Conservation (phyloP, 208 protist genomes). For the Polymyxa betae region DNA sequence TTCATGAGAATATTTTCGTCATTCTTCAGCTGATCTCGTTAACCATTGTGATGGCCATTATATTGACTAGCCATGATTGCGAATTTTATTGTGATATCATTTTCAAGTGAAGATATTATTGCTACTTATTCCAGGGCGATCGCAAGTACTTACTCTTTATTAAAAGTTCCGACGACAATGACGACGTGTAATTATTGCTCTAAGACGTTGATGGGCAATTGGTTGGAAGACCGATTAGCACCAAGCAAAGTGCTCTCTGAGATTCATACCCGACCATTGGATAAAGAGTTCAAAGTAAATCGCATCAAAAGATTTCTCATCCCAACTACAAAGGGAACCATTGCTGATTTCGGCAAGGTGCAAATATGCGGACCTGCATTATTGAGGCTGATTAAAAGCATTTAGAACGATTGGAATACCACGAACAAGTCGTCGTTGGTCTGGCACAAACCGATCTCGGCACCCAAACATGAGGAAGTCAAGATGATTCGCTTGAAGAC, state of each 20-base stretch:
- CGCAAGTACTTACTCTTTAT: not conserved
- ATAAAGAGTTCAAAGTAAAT: not conserved
- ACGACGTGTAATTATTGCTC: slow-evolving; percentile 21
- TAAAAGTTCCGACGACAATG: not conserved
- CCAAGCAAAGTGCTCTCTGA: slow-evolving; percentile 36
- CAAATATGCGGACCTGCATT: not conserved
- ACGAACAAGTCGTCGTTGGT: not conserved
- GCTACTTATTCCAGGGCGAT: not conserved
- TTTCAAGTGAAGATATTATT: not conserved
- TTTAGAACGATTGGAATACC: slow-evolving; percentile 19
- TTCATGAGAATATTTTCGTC: too few species aligned
- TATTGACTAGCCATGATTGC: too few species aligned
- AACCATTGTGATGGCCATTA: too few species aligned
- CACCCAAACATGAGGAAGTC: not conserved
- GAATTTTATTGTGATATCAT: not conserved
- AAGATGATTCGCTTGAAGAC: slow-evolving; percentile 51
- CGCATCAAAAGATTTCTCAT: not conserved
- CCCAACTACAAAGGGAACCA: slow-evolving; percentile 31
- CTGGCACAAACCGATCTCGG: not conserved
- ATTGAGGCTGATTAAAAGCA: not conserved
- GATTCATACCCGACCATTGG: not conserved
- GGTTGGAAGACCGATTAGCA: slow-evolving; percentile 4
- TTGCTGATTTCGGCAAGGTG: slow-evolving; percentile 28
- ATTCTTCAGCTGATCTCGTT: too few species aligned
- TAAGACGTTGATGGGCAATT: slow-evolving; percentile 50